These are phyloP conservation scores for Lachancea thermotolerans DNA, from an alignment of 805 yeast species.

Conservation along the genomic window DNA sequence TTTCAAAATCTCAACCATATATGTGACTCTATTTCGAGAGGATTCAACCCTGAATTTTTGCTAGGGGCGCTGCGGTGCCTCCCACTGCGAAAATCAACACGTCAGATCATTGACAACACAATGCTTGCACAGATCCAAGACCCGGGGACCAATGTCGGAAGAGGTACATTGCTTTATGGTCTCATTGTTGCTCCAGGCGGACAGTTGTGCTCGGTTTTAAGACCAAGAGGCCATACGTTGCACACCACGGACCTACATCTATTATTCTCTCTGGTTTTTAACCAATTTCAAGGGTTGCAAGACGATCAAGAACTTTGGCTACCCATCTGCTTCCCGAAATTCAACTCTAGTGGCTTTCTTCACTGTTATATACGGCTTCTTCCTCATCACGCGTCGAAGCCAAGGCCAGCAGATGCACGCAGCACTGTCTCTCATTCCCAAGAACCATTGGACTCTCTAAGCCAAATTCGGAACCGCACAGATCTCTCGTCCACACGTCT, in stretches of 20 bases:
- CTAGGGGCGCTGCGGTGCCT: slow-evolving; percentile 63
- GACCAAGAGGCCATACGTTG: slow-evolving; percentile 72
- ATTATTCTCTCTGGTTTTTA: slow-evolving; percentile 62
- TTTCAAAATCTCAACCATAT: slow-evolving; percentile 61
- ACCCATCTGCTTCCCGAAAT: slow-evolving; percentile 87
- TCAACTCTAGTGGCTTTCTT: slow-evolving; percentile 81
- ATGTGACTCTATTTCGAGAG: slow-evolving; percentile 43
- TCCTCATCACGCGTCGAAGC: slow-evolving; percentile 15
- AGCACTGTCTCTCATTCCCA: neutral
- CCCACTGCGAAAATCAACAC: slow-evolving; percentile 47
- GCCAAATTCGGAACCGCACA: neutral
- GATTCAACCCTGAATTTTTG: slow-evolving; percentile 51
- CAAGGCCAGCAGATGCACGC: no score
- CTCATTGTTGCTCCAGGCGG: slow-evolving; percentile 58
- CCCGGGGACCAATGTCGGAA: slow-evolving; percentile 25
- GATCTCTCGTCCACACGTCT: neutral
- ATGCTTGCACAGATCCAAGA: slow-evolving; percentile 22
- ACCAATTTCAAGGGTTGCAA: slow-evolving; percentile 28
- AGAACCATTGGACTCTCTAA: neutral
- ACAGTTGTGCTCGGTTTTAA: slow-evolving; percentile 57
- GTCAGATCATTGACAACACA: slow-evolving; percentile 42
- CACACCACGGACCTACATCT: slow-evolving; percentile 78
- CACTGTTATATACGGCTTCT: slow-evolving; percentile 70
- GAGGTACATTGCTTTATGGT: slow-evolving; percentile 64
- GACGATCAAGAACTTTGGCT: slow-evolving; percentile 78